phyloP scores from a whole-genome alignment of 2,329 filamentous ascomycete genomes.

The Neopestalotiopsis sp. region DNA sequence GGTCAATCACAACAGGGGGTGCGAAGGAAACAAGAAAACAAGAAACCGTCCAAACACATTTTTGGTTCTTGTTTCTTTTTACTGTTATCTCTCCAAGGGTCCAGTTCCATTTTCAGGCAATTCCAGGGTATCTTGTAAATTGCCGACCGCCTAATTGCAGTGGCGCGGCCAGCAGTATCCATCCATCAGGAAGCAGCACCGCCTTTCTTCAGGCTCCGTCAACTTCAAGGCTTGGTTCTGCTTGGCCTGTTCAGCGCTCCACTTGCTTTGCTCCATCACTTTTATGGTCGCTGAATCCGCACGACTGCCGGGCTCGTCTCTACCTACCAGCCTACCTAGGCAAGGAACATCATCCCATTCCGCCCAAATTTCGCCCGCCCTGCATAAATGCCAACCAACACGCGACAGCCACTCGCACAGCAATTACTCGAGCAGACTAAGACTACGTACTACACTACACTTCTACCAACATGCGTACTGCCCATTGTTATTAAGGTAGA shows the following conservation, averaged over 20 bases:
- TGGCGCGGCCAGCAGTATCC: not conserved
- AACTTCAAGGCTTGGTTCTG: not conserved
- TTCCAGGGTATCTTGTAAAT: not conserved
- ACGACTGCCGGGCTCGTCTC: not conserved
- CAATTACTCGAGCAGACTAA: no score
- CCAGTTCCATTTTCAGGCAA: no score
- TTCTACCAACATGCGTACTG: not conserved
- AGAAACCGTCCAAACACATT: no score
- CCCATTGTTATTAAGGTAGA: not conserved
- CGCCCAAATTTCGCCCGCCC: not conserved
- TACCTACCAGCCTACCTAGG: no score
- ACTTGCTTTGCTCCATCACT: not conserved
- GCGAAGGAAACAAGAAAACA: not conserved
- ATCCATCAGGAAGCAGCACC: not conserved
- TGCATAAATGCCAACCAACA: not conserved
- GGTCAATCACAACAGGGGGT: not conserved
- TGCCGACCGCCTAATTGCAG: not conserved
- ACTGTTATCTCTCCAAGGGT: no score
- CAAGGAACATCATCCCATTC: not conserved
- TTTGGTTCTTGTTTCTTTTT: no score
- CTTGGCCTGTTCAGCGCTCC: not conserved
- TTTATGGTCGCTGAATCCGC: not conserved
- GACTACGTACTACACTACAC: not conserved
- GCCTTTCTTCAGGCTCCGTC: not conserved
- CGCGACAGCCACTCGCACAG: not conserved